These are phyloP conservation scores for Thelonectria discophora DNA, from an alignment of 2,329 filamentous ascomycete species.

Conservation along the genomic window DNA sequence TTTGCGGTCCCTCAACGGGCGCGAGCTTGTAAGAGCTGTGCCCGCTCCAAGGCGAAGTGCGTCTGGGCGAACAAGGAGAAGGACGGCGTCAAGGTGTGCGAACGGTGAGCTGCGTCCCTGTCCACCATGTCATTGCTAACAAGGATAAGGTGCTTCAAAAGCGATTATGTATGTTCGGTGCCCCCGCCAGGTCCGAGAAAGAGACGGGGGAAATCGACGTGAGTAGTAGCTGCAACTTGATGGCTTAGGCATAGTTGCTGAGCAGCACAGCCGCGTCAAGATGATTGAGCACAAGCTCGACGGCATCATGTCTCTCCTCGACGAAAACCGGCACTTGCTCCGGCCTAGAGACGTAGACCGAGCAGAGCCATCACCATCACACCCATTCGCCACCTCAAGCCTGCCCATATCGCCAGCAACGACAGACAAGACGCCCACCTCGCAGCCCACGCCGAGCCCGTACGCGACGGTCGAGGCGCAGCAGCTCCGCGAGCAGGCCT, in stretches of 20 bases:
- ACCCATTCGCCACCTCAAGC: not conserved
- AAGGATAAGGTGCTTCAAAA: not conserved
- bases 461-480: not conserved
- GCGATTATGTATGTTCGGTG: not conserved
- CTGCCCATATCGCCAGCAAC: not conserved
- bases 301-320: constrained; percentile 1
- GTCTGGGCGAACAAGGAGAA: not conserved
- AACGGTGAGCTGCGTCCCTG: not conserved
- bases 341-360: not conserved
- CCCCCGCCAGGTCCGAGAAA: not conserved
- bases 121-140: not conserved
- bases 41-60: constrained; percentile 5
- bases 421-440: not conserved
- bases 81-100: not conserved
- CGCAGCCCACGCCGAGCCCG: not conserved
- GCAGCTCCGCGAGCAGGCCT: not conserved
- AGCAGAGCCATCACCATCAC: not conserved
- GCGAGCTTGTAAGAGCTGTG: not conserved
- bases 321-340: not conserved
- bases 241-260: not conserved
- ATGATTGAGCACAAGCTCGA: constrained; percentile 4
- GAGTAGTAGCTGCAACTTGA: not conserved
- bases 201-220: not conserved
- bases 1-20: not conserved
- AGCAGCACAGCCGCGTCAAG: not conserved